These are phyloP conservation scores for Thermothielavioides terrestris DNA, from an alignment of 495 filamentous ascomycete species.

Conservation along the genomic window DNA sequence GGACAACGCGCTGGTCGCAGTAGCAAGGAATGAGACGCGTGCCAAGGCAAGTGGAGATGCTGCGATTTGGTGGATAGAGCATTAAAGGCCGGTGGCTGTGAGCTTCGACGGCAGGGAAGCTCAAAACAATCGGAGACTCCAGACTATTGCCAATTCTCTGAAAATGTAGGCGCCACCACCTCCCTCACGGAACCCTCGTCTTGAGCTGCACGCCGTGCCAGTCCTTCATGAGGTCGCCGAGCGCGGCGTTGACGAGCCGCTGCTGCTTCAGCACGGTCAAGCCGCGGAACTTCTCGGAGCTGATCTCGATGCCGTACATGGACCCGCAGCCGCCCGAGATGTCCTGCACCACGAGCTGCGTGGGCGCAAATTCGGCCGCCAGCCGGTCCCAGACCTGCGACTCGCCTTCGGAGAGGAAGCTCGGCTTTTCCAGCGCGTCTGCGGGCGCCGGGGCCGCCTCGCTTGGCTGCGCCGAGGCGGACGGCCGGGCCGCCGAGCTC, in stretches of 20 bases:
- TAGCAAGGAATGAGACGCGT: too few species aligned
- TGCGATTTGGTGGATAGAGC: too few species aligned
- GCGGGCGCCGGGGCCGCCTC: background rate
- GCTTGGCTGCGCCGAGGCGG: conserved; percentile 1
- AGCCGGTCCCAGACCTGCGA: conserved; percentile 40
- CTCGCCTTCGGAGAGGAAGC: conserved; percentile 35
- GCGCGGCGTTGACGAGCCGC: conserved; percentile 56
- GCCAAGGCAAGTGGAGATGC: too few species aligned
- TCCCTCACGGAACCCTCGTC: conserved; percentile 41
- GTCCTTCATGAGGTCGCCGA: conserved; percentile 59
- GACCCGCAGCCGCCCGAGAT: conserved; percentile 70
- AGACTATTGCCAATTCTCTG: too few species aligned
- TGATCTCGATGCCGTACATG: conserved; percentile 70
- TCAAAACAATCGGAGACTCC: too few species aligned
- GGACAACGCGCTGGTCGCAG: too few species aligned
- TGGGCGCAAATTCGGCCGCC: conserved; percentile 34
- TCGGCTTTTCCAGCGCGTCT: conserved; percentile 28
- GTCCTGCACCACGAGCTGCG: conserved; percentile 55
- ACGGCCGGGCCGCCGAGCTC: background rate
- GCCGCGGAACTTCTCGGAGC: conserved; percentile 56
- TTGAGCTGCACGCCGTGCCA: conserved; percentile 72
- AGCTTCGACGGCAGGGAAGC: too few species aligned
- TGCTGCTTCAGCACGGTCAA: conserved; percentile 62
- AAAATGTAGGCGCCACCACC: background rate
- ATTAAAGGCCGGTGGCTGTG: too few species aligned